These are phyloP conservation scores for Alternaria ventricosa DNA, from an alignment of 2,329 filamentous ascomycete species.

Conservation along the genomic window DNA sequence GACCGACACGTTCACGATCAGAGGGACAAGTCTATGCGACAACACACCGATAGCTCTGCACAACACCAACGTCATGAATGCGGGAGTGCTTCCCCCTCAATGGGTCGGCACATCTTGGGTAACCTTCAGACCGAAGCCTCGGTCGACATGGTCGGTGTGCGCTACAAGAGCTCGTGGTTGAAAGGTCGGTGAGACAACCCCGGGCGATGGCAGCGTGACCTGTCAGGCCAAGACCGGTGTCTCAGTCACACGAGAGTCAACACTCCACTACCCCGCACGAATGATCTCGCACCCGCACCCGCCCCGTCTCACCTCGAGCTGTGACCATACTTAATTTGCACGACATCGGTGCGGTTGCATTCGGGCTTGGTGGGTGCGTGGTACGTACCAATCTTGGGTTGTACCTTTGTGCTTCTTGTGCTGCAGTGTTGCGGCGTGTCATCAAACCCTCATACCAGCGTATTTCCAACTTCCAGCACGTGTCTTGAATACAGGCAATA, in stretches of 20 bases:
- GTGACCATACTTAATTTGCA: slow-evolving; percentile 21
- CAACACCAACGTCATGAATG: background rate
- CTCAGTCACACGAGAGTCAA: slow-evolving; percentile 9
- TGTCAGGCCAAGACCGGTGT: slow-evolving; percentile 4
- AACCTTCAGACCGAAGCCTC: background rate
- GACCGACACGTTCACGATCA: background rate
- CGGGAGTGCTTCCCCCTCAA: background rate
- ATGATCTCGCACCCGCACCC: background rate
- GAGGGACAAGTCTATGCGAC: background rate
- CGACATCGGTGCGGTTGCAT: slow-evolving; percentile 3
- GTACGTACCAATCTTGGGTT: background rate
- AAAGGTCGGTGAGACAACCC: slow-evolving; percentile 5
- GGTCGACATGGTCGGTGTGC: background rate
- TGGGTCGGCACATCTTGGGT: background rate
- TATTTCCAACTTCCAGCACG: background rate
- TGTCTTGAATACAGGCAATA: background rate
- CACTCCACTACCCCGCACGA: slow-evolving; percentile 9
- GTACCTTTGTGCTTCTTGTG: background rate
- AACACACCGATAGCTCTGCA: background rate
- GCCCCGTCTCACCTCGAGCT: slow-evolving; percentile 12
- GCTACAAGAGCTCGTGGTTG: slow-evolving; percentile 3
- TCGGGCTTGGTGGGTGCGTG: background rate
- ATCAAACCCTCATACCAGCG: background rate
- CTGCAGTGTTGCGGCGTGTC: background rate
- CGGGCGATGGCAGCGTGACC: slow-evolving; percentile 5